These are phyloP conservation scores for Cetradonia linearis DNA, from an alignment of 495 filamentous ascomycete species.

Conservation along the genomic window DNA sequence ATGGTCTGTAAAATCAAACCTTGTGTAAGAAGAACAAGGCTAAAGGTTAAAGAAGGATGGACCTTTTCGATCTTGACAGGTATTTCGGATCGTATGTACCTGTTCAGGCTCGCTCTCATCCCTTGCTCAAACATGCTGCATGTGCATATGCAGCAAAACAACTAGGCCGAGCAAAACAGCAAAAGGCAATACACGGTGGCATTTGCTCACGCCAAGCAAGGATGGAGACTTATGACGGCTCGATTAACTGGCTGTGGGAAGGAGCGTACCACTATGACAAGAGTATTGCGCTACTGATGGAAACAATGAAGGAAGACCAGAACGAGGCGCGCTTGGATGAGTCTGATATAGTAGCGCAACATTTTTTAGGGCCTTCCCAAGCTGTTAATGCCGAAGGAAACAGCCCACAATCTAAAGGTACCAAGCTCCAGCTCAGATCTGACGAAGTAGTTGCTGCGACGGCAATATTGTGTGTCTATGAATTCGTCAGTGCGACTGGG, in stretches of 20 bases:
- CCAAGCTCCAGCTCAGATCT: conserved; percentile 37
- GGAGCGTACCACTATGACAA: conserved; percentile 54
- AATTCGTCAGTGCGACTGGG: conserved; percentile 51
- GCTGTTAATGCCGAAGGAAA: neutral
- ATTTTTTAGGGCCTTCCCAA: neutral
- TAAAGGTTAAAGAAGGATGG: conserved; percentile 45
- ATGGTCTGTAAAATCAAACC: conserved; percentile 34
- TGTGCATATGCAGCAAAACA: conserved; percentile 55
- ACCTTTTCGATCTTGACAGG: conserved; percentile 49
- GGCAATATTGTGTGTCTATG: conserved; percentile 54
- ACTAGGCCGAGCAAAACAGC: conserved; percentile 43
- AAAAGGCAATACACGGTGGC: conserved; percentile 41
- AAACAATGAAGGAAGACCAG: conserved; percentile 42
- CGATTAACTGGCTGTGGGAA: conserved; percentile 45
- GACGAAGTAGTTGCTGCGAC: conserved; percentile 54
- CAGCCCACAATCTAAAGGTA: neutral
- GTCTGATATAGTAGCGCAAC: neutral
- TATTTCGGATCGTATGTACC: conserved; percentile 53
- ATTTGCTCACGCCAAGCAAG: conserved; percentile 39
- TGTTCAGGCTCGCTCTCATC: conserved; percentile 44
- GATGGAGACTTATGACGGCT: conserved; percentile 43
- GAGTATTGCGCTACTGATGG: conserved; percentile 52
- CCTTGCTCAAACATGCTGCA: conserved; percentile 49
- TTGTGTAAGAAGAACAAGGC: neutral
- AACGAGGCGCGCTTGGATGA: conserved; percentile 24